These are phyloP conservation scores for Coniophora puteana DNA, from an alignment of 1,284 basidiomycete species.

Conservation along the genomic window DNA sequence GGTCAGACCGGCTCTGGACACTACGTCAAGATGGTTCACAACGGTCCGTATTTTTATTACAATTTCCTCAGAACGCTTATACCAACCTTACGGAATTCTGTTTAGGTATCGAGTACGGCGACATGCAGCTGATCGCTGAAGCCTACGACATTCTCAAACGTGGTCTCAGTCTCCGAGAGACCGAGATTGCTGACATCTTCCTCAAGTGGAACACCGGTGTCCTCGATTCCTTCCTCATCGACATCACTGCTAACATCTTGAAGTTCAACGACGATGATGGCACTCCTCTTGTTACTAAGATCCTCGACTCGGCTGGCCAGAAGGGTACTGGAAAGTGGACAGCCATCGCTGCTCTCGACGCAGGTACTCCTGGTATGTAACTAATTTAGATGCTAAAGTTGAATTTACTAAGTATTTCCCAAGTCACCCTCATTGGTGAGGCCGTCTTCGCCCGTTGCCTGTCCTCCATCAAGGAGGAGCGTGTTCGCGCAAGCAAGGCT, in stretches of 20 bases:
- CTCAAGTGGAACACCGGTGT: conserved; percentile 97
- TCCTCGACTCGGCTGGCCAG: conserved; percentile 95
- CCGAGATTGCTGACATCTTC: conserved; percentile 90
- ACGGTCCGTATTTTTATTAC: conserved; percentile 54
- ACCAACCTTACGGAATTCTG: conserved; percentile 7
- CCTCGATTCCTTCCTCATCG: conserved; percentile 98
- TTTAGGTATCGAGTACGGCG: conserved; percentile 96
- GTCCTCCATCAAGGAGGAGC: conserved; percentile 97
- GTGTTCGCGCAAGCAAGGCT: conserved; percentile 87
- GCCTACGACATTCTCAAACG: conserved; percentile 98
- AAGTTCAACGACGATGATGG: conserved; percentile 97
- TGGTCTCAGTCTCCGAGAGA: conserved; percentile 82
- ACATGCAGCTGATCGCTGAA: conserved; percentile 99
- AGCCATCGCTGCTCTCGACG: conserved; percentile 95
- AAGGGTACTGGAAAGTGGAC: conserved; percentile 99
- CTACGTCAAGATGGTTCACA: conserved; percentile 99
- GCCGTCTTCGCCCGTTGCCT: conserved; percentile 99
- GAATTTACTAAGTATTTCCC: conserved; percentile 12
- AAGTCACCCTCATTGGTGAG: conserved; percentile 98
- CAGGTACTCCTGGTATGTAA: conserved; percentile 78
- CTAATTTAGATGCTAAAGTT: conserved; percentile 6
- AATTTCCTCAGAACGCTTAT: conserved; percentile 11
- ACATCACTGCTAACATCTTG: conserved; percentile 95
- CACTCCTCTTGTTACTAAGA: conserved; percentile 87
- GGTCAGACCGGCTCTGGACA: conserved; percentile 93